Percentiles rank a stretch among this genome's conserved stretches.
These are phyloP conservation scores for Begonia fuchsioides DNA, from an alignment of 306 rosid species.

Conservation along the genomic window DNA sequence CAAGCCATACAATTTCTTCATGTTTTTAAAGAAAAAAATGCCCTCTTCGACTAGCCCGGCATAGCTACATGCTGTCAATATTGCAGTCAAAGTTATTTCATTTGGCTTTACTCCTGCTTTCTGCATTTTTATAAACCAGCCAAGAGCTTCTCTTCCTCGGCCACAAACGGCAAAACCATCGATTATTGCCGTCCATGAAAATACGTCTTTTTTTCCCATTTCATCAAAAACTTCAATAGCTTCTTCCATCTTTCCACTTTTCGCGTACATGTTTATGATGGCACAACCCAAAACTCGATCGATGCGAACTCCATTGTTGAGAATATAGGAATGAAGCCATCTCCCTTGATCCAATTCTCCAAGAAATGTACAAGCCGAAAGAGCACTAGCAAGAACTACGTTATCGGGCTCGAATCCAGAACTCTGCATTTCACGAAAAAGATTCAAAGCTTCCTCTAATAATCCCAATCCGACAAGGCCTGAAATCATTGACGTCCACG, in stretches of 20 bases:
- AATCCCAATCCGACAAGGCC: constrained; percentile 27
- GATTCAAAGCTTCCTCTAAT: constrained; percentile 28
- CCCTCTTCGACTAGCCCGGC: constrained; percentile 39
- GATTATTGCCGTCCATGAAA: constrained; percentile 38
- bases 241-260: constrained; percentile 43
- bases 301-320: constrained; percentile 18
- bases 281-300: constrained; percentile 36
- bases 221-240: constrained; percentile 21
- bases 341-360: constrained; percentile 40
- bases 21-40: constrained; percentile 27
- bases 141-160: constrained; percentile 37
- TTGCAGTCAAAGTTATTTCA: constrained; percentile 31
- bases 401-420: constrained; percentile 31
- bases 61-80: constrained; percentile 46
- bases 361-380: constrained; percentile 45
- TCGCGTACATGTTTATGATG: constrained; percentile 38
- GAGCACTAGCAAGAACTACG: constrained; percentile 20
- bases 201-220: constrained; percentile 29
- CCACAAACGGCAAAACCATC: constrained; percentile 42
- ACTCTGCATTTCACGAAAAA: constrained; percentile 27
- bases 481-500: constrained; percentile 40
- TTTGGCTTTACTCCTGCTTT: constrained; percentile 32
- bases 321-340: constrained; percentile 33
- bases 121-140: constrained; percentile 32
- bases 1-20: constrained; percentile 17